Evolutionary conservation across 768 basidiomycete genomes (phyloP).

Genomic region (Macrocybe gigantea): DNA sequence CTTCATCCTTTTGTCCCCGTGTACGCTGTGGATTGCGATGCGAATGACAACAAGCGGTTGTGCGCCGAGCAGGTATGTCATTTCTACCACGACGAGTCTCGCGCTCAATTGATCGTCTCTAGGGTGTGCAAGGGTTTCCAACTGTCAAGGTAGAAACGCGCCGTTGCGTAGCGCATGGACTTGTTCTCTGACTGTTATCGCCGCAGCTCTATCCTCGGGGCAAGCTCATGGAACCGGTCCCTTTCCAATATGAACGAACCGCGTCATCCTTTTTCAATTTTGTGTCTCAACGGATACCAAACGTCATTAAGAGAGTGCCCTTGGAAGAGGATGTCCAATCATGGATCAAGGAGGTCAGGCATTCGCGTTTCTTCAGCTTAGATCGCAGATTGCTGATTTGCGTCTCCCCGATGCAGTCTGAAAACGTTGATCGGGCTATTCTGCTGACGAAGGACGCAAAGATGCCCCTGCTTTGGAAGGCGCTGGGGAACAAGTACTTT

Average conservation of each 20-base stretch:
- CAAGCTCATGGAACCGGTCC: slow-evolving; percentile 48
- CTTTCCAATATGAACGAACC: slow-evolving; percentile 70
- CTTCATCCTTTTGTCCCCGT: slow-evolving; percentile 80
- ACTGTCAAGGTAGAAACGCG: slow-evolving; percentile 67
- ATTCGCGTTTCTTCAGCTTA: not conserved
- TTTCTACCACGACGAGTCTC: not conserved
- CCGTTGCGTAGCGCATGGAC: too few species aligned
- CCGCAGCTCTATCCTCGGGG: slow-evolving; percentile 75
- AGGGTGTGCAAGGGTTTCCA: slow-evolving; percentile 87
- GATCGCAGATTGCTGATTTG: too few species aligned
- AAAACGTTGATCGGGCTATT: slow-evolving; percentile 47
- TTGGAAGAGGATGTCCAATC: slow-evolving; percentile 48
- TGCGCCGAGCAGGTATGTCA: slow-evolving; percentile 67
- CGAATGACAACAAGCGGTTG: slow-evolving; percentile 69
- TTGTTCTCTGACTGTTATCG: slow-evolving; percentile 3
- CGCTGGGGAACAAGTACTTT: slow-evolving; percentile 67
- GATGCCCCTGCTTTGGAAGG: slow-evolving; percentile 76
- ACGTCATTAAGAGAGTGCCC: slow-evolving; percentile 57
- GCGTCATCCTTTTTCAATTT: slow-evolving; percentile 71
- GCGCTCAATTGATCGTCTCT: not conserved
- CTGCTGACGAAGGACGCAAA: slow-evolving; percentile 72
- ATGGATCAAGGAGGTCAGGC: slow-evolving; percentile 63
- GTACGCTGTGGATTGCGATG: slow-evolving; percentile 94
- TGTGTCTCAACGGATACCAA: slow-evolving; percentile 70
- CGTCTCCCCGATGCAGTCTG: slow-evolving; percentile 10